Evolutionary conservation across 257 asterid species (phyloP), one percentile per base, ranked within the genome.

Genomic region (Rauvolfia tetraphylla): DNA sequence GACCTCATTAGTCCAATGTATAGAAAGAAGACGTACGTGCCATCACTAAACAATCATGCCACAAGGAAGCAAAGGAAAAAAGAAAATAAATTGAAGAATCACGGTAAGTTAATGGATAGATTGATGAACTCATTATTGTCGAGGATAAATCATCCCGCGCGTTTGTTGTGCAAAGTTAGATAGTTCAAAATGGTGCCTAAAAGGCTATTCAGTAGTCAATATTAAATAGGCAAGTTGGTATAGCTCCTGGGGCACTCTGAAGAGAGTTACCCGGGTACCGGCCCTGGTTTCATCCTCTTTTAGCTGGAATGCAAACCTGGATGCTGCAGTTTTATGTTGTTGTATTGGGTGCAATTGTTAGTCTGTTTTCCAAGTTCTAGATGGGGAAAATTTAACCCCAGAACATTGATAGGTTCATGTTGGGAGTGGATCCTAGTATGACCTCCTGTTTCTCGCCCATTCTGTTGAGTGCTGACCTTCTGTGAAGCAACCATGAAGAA

Each of bases 341-440:
- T 36, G 44, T 76, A 41, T 78, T 79, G 63, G 41, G 72, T 58
- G 14, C 76, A 68, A 68, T 73, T 74, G 51, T 78, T 41, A 78
- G 87, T 44, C 67, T 39, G 81, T 76, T 76, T 75, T n/a, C n/a
- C n/a, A n/a, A 4, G 82, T 67, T 77, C 63, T 53, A 4, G 20
- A 33, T 48, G 75, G 89, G 85, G 86, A 76, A 74, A 72, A 71
- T 41, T 59, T 62, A 54, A 65, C 81, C 87, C 81, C 68, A 14
- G 49, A 53, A 11, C 54, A 49, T 33, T 10, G 49, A 36, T 73
- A 39, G 79, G 82, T 75, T 82, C 90, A 79, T 84, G 84, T 81
- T 83, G 71, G 89, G 87, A 84, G 78, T 39, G 88, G 85, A 81
- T 83, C 85, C 84, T 87, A 72, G 74, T 80, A 76, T 81, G 86